Base-by-base conservation (phyloP, 495 filamentous ascomycete genomes). In the Cercophora newfieldiana region DNA sequence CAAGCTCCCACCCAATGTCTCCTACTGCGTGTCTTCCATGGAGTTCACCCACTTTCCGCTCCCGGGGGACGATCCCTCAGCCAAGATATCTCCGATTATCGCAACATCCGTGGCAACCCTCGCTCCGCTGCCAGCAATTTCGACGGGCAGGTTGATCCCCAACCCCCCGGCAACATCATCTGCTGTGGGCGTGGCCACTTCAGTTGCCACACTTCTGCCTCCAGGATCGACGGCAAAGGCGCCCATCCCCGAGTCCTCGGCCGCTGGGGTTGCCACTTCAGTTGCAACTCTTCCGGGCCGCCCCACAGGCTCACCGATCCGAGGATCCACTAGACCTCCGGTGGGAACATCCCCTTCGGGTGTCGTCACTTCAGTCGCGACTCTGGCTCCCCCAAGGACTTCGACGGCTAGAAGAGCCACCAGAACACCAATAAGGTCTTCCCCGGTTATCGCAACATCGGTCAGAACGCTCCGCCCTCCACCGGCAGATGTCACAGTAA, bases 11-110 rank as follows among this genome's bases (percentile, higher is more conserved):
- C 12, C 33, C 2, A 57, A 65, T 30, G 31, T 14, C 1, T 65
- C 63, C n/a, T 65, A 56, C 63, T 65, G 63, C 33, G 63, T 65
- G 3, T 19, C 63, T n/a, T 56, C 63, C 14, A 57, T 48, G 48
- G 54, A 59, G 44, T 57, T 44, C 19, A 30, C 28, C 22, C 12
- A 29, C 53, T 33, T 48, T 8, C 30, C 63, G 21, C 24, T 26
- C 10, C 54, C 54, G 18, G 10, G 10, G 25, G 16, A 22, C 7
- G 54, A 22, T 26, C 54, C 26, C 1, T 10, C 54, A 6, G 54
- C 26, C 21, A 19, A 8, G 26, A 30, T 26, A 6, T 57, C 54
- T 18, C 26, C 26, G 2, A 26, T 26, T 19, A 22, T 24, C 4
- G 21, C 24, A 12, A 22, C 8, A 12, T 53, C 50, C 8, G 6